These are phyloP conservation scores for Aspergillus puulaauensis DNA, from an alignment of 2,329 filamentous ascomycete genomes.

Conservation along the genomic window DNA sequence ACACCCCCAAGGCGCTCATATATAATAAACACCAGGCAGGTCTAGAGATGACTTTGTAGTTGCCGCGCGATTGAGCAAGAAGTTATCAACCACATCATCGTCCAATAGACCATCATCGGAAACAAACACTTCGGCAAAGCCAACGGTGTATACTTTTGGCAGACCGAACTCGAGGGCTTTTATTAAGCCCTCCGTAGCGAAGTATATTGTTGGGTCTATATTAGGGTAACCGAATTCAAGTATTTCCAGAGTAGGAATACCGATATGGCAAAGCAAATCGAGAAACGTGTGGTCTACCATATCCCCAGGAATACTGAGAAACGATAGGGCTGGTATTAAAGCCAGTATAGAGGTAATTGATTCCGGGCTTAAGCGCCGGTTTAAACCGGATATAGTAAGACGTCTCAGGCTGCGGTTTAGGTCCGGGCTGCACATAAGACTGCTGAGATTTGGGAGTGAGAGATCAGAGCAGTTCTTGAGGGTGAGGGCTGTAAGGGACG, in stretches of 20 bases:
- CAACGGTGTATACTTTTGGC: slow-evolving; percentile 26
- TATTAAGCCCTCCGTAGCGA: slow-evolving; percentile 22
- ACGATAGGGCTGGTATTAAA: slow-evolving; percentile 26
- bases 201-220: slow-evolving; percentile 17
- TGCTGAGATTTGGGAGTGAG: slow-evolving; percentile 22
- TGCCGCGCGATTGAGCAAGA: slow-evolving; percentile 21
- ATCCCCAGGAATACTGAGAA: slow-evolving; percentile 33
- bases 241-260: slow-evolving; percentile 25
- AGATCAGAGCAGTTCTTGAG: slow-evolving; percentile 27
- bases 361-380: slow-evolving; percentile 25
- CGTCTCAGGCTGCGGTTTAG: slow-evolving; percentile 22
- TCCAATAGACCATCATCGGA: slow-evolving; percentile 19
- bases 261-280: slow-evolving; percentile 20
- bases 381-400: slow-evolving; percentile 25
- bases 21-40: slow-evolving; percentile 18
- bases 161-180: slow-evolving; percentile 23
- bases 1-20: not conserved
- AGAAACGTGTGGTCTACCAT: slow-evolving; percentile 29
- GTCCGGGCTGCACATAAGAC: slow-evolving; percentile 24
- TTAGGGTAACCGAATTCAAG: slow-evolving; percentile 28
- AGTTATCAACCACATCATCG: slow-evolving; percentile 29
- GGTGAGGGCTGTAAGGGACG: slow-evolving; percentile 24
- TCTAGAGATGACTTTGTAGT: not conserved
- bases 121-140: slow-evolving; percentile 27
- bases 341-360: slow-evolving; percentile 26